These are phyloP conservation scores for Suhomyces maxii DNA, from an alignment of 1,139 yeast species.

Conservation along the genomic window DNA sequence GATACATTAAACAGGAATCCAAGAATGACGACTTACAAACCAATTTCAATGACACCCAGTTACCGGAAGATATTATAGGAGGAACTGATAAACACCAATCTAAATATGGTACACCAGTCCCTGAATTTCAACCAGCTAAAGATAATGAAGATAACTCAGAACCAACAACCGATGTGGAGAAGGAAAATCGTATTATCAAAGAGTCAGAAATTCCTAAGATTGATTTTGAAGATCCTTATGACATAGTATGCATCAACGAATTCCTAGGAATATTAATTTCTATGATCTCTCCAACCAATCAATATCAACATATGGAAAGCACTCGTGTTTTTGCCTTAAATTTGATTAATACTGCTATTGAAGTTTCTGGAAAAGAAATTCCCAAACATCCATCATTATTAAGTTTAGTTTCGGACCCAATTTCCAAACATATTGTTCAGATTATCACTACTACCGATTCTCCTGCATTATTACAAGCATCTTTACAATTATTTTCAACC, in stretches of 20 bases:
- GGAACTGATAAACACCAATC: conserved; percentile 27
- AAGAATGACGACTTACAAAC: conserved; percentile 32
- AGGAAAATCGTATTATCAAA: neutral
- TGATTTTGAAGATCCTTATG: conserved; percentile 50
- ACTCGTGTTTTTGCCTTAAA: conserved; percentile 82
- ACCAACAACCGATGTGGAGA: neutral
- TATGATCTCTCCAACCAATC: conserved; percentile 79
- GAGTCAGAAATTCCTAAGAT: neutral
- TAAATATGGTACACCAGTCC: conserved; percentile 13
- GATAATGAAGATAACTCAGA: conserved; percentile 6
- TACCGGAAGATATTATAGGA: conserved; percentile 46
- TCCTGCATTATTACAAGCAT: conserved; percentile 67
- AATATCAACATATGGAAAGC: conserved; percentile 81
- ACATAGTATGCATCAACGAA: conserved; percentile 67
- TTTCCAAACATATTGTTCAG: conserved; percentile 80
- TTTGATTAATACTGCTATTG: conserved; percentile 75
- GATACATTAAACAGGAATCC: conserved; percentile 54
- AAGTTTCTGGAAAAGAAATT: conserved; percentile 72
- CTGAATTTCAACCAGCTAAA: conserved; percentile 7
- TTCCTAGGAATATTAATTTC: conserved; percentile 76
- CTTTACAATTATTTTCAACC: conserved; percentile 75
- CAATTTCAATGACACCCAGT: conserved; percentile 33
- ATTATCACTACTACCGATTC: conserved; percentile 71
- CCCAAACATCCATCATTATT: conserved; percentile 67
- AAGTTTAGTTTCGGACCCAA: conserved; percentile 69